Conservation (phyloP, 2,329 filamentous ascomycete genomes). For the Xylariaceae sp. region DNA sequence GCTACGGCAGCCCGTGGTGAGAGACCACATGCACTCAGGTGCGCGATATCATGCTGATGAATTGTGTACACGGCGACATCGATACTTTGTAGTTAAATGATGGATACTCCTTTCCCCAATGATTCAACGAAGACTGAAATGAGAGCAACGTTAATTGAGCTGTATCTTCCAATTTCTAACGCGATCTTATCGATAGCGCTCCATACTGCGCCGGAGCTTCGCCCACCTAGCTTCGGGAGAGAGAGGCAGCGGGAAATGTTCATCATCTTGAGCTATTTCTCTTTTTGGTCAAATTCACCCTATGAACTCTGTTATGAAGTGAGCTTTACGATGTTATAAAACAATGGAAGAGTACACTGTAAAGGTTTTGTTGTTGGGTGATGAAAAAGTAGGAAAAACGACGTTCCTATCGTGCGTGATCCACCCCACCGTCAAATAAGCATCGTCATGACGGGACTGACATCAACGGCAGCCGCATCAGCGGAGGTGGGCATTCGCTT, state of each 20-base stretch:
- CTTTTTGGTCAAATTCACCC: neutral
- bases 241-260: too few relatives aligned
- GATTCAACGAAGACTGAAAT: too few relatives aligned
- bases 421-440: neutral
- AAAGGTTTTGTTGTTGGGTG: conserved; percentile 56
- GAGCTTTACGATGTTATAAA: conserved; percentile 2
- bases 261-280: too few relatives aligned
- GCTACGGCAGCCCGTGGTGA: conserved; percentile 17
- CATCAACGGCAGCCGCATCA: conserved; percentile 44
- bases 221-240: conserved; percentile 3
- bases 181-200: conserved; percentile 24
- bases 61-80: too few relatives aligned
- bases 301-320: neutral
- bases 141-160: too few relatives aligned
- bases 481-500: conserved; percentile 38
- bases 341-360: conserved; percentile 47
- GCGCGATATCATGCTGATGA: too few relatives aligned
- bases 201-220: conserved; percentile 2
- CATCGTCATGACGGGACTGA: conserved; percentile 4
- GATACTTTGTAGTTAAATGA: too few relatives aligned
- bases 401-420: conserved; percentile 55
- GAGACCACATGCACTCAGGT: neutral
- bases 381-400: conserved; percentile 57
- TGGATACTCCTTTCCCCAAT: too few relatives aligned
- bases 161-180: too few relatives aligned